phyloP scores from a whole-genome alignment of 2,329 filamentous ascomycete genomes.

The Hypocreales sp. region DNA sequence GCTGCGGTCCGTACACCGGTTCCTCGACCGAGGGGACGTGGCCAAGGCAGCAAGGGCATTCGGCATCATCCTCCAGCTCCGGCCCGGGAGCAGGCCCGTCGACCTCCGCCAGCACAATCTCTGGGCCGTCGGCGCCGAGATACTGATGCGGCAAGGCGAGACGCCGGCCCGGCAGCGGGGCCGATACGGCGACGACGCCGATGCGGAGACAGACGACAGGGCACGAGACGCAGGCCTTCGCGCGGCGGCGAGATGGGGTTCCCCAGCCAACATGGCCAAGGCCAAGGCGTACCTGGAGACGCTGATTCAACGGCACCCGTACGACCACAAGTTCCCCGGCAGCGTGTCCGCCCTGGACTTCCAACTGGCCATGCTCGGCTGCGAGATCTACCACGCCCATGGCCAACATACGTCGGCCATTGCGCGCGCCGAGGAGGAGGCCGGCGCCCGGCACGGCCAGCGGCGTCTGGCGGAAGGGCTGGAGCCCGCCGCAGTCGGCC shows the following conservation, averaged over 20 bases:
- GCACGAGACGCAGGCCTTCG: background rate
- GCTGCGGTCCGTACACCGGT: slow-evolving; percentile 54
- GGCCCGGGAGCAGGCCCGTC: slow-evolving; percentile 24
- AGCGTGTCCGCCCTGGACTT: slow-evolving; percentile 57
- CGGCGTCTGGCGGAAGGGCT: slow-evolving; percentile 10
- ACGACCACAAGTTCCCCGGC: slow-evolving; percentile 43
- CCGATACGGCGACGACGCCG: too few species aligned
- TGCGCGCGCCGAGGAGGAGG: slow-evolving; percentile 5
- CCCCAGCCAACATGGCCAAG: slow-evolving; percentile 26
- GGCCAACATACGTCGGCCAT: slow-evolving; percentile 36
- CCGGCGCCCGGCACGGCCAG: background rate
- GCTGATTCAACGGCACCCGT: slow-evolving; percentile 63
- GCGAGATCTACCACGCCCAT: slow-evolving; percentile 66
- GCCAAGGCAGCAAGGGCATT: slow-evolving; percentile 58
- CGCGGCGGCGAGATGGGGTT: slow-evolving; percentile 20
- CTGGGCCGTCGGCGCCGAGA: slow-evolving; percentile 77
- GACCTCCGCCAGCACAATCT: slow-evolving; percentile 55
- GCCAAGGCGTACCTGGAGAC: slow-evolving; percentile 55
- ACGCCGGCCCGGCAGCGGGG: slow-evolving; percentile 5
- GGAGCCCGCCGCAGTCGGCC: too few species aligned
- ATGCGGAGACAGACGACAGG: too few species aligned
- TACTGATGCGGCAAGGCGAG: slow-evolving; percentile 51
- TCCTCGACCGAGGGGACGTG: slow-evolving; percentile 56
- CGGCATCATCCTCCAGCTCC: slow-evolving; percentile 51
- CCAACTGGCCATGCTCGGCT: slow-evolving; percentile 63